Evolutionary conservation across 352 stramenopile species (phyloP).

Genomic region (Globisporangium radiosum): DNA sequence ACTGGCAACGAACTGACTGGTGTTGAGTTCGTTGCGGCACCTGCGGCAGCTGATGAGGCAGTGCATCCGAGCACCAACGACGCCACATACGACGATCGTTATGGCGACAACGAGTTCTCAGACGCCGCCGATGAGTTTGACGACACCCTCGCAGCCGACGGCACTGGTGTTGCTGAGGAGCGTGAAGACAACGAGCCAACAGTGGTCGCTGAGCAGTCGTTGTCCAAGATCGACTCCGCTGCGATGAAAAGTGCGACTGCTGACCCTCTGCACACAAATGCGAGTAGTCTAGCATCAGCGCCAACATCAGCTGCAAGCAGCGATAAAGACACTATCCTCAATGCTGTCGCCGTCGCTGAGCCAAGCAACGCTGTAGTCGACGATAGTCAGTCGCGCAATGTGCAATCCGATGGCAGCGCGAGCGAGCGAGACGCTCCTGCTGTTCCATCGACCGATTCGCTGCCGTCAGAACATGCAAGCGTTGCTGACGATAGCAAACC

Average conservation of each 20-base stretch:
- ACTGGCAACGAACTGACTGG: neutral
- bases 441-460: neutral
- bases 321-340: no score
- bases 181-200: neutral
- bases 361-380: no score
- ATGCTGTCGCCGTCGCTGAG: no score
- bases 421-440: no score
- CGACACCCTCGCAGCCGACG: neutral
- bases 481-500: neutral
- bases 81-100: conserved; percentile 1
- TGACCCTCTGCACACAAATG: no score
- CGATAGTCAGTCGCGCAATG: no score
- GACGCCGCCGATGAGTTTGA: conserved; percentile 2
- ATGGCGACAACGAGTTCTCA: conserved; percentile 15
- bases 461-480: neutral
- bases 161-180: neutral
- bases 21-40: neutral
- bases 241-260: no score
- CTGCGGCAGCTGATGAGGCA: neutral
- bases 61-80: neutral
- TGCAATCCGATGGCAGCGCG: no score
- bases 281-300: no score
- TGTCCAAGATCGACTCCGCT: no score
- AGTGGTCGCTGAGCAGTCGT: no score
- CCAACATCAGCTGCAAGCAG: no score